Percentiles rank a stretch among this genome's conserved stretches.
Conservation (phyloP, 2,329 filamentous ascomycete species). For the Claviceps fusiformis region DNA sequence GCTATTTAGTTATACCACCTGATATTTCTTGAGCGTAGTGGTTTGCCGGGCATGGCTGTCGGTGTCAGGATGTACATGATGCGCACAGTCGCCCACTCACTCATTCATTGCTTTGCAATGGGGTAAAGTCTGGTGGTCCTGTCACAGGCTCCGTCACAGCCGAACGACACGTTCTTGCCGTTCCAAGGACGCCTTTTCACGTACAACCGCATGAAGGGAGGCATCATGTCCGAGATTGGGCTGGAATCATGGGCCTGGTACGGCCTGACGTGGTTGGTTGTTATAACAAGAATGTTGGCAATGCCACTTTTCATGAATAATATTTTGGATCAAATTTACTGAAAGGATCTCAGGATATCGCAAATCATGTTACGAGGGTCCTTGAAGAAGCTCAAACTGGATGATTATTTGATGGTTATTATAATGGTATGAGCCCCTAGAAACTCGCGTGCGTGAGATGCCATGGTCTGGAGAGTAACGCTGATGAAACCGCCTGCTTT, state of each 20-base stretch:
- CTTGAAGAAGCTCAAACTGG: slow-evolving; percentile 34
- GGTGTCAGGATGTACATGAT: neutral
- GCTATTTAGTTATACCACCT: neutral
- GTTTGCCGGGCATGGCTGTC: neutral
- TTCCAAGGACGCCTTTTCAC: neutral
- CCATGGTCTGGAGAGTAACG: neutral
- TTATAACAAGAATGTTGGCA: slow-evolving; percentile 26
- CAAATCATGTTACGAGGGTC: slow-evolving; percentile 29
- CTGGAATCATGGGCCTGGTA: slow-evolving; percentile 33
- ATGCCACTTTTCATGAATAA: neutral
- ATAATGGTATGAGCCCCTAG: slow-evolving; percentile 24
- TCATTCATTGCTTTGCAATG: neutral
- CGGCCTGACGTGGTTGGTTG: slow-evolving; percentile 24
- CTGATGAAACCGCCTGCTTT: neutral
- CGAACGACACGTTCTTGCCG: neutral
- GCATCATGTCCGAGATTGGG: slow-evolving; percentile 17
- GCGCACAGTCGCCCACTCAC: neutral
- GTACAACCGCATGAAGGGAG: neutral
- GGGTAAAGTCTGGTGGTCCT: neutral
- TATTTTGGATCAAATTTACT: neutral
- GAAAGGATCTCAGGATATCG: slow-evolving; percentile 16
- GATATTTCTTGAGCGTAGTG: neutral
- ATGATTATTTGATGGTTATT: slow-evolving; percentile 43
- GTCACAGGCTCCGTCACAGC: neutral
- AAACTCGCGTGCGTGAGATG: slow-evolving; percentile 11